Conservation (phyloP, 108 stramenopile species). For the Chaetoceros muelleri region DNA sequence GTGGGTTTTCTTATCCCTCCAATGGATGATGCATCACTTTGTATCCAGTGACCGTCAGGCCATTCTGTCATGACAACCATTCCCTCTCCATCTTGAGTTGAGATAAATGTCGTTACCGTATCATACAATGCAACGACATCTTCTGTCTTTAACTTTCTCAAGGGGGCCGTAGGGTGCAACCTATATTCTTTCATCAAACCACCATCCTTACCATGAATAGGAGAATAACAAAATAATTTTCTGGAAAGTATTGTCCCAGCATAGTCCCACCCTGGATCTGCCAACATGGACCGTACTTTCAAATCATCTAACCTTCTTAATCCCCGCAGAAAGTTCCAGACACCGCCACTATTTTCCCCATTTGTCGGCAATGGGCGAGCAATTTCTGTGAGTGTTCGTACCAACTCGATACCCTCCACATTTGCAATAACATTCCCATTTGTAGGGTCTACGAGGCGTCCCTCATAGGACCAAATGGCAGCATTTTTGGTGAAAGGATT, state of each 20-base stretch:
- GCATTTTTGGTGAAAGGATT: neutral
- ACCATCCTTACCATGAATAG: neutral
- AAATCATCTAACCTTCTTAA: constrained; percentile 8
- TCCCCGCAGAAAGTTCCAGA: neutral
- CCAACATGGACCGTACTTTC: neutral
- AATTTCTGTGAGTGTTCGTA: constrained; percentile 26
- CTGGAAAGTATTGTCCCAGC: constrained; percentile 47
- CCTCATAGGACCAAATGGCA: neutral
- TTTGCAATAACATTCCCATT: constrained; percentile 47
- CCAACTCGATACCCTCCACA: constrained; percentile 61
- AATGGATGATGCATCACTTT: neutral
- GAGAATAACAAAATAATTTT: constrained; percentile 60
- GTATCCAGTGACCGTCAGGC: constrained; percentile 21
- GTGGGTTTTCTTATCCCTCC: constrained; percentile 10
- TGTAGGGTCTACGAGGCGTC: constrained; percentile 42
- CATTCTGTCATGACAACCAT: constrained; percentile 53
- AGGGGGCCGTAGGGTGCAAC: constrained; percentile 49
- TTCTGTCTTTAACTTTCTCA: constrained; percentile 35
- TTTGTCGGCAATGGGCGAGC: constrained; percentile 1
- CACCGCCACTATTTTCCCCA: neutral
- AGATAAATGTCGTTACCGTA: constrained; percentile 60
- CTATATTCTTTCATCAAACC: constrained; percentile 4
- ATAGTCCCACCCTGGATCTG: constrained; percentile 23
- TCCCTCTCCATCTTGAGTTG: constrained; percentile 20
- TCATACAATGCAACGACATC: constrained; percentile 60